phyloP scores from a whole-genome alignment of 495 filamentous ascomycete genomes.

The Aspergillus sclerotiicarbonarius region DNA sequence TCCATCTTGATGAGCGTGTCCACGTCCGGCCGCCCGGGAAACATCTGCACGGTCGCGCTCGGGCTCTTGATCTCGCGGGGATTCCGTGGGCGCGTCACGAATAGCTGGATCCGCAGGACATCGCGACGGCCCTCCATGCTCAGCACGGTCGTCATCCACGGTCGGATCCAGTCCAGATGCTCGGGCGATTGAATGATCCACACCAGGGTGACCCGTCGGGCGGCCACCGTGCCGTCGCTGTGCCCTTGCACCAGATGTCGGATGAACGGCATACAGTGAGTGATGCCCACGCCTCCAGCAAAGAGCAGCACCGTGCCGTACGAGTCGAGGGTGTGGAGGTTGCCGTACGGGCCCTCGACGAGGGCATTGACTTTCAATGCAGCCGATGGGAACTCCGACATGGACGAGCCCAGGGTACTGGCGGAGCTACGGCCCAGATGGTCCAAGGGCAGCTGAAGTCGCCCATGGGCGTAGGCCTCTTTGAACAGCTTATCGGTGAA shows the following conservation, averaged over 20 bases:
- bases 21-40: conserved; percentile 67
- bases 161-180: conserved; percentile 75
- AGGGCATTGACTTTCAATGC: conserved; percentile 40
- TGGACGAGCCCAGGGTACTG: neutral
- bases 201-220: conserved; percentile 29
- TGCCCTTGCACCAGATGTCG: conserved; percentile 62
- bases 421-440: neutral
- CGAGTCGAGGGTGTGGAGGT: conserved; percentile 56
- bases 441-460: conserved; percentile 30
- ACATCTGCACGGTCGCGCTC: conserved; percentile 68
- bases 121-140: conserved; percentile 64
- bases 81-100: conserved; percentile 71
- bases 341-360: conserved; percentile 72
- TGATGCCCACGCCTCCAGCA: conserved; percentile 73
- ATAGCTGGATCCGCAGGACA: conserved; percentile 68
- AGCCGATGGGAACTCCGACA: neutral
- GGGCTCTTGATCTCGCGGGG: conserved; percentile 59
- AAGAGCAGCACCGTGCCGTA: conserved; percentile 79
- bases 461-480: conserved; percentile 46
- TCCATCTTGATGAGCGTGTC: conserved; percentile 64
- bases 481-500: conserved; percentile 64
- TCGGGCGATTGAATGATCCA: conserved; percentile 74
- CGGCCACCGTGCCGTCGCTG: conserved; percentile 59
- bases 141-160: conserved; percentile 78
- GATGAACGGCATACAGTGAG: conserved; percentile 69